phyloP scores from a whole-genome alignment of 179 eudicot genomes.

The Silene coronaria region DNA sequence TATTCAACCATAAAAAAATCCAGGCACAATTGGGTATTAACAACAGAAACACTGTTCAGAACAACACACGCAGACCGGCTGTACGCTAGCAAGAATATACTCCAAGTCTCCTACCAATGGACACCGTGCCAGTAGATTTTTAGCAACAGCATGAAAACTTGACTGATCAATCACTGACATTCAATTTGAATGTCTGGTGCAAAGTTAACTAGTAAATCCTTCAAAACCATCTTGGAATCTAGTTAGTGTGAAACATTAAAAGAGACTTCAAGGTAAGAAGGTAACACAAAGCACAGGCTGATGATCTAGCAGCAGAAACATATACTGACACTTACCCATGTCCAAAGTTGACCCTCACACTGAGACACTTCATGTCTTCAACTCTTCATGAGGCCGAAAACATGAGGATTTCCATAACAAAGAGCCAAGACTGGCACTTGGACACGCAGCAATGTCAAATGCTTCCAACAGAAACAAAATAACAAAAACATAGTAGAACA shows the following conservation, averaged over 20 bases:
- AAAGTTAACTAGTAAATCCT: not conserved
- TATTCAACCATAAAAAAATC: not conserved
- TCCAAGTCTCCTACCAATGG: not conserved
- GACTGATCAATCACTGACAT: not conserved
- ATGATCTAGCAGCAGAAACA: not conserved
- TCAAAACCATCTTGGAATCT: not conserved
- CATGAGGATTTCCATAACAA: not conserved
- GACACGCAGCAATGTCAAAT: not conserved
- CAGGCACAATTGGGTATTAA: not conserved
- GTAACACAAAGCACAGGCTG: slow-evolving; percentile 1
- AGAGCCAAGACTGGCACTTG: not conserved
- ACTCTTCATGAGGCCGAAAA: not conserved
- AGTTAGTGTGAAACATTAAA: not conserved
- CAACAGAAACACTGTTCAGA: not conserved
- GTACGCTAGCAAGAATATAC: not conserved
- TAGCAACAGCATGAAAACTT: not conserved
- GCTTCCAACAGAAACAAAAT: not conserved
- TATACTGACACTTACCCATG: not conserved
- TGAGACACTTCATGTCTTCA: not conserved
- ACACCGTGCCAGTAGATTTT: not conserved
- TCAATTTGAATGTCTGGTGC: not conserved
- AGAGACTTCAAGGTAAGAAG: too few relatives aligned
- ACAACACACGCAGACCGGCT: not conserved
- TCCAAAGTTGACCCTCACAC: not conserved
- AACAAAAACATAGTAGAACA: not conserved